Base-by-base conservation (phyloP, 2,329 filamentous ascomycete genomes). In the Elsinoe necatrix region DNA sequence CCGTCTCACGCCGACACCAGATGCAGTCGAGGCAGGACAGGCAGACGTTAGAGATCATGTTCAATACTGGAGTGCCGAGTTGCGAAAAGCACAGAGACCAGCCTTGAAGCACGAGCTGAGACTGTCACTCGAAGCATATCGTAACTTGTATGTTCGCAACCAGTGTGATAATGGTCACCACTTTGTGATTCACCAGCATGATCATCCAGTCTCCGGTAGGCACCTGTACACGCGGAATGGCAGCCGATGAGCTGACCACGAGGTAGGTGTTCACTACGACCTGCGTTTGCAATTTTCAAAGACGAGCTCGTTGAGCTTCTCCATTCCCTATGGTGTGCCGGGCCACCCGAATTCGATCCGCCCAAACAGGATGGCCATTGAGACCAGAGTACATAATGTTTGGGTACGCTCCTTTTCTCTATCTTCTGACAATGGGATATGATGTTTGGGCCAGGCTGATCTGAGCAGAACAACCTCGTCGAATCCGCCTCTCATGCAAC, bases 181-280 rank as follows among this genome's bases (percentile, higher is more conserved):
- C 35, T 88, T 87, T 64, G 80, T 88, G 54, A 77, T 88, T 35
- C 84, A 88, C 66, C 84, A 89, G 65, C 84, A 89, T 65, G 84
- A 87, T 64, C 85, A 88, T 65, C 85, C 85, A 1, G 67, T 86
- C 42, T 83, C 85, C 8, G 84, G 85, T 21, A 63, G 16, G 76
- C 54, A 16, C 39, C 37, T 23, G 18, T 6, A 8, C 39, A 3
- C 18, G 4, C 9, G 9, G 27, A 29, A 18, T 41, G 9, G 21
- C 16, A n/a, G 27, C 14, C 6, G 27, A 41, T 9, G 14, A 54
- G 41, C 52, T 52, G 27, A 43, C 52, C 25, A 45, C n/a, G 20
- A 60, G 62, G 61, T 60, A 67, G 65, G 67, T 29, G 67, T 68
- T 9, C 68, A 70, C 31, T 70, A 88, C 71, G 85, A 88, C 67